Conservation (phyloP, 768 basidiomycete genomes). For the Sporobolomyces phaffii region DNA sequence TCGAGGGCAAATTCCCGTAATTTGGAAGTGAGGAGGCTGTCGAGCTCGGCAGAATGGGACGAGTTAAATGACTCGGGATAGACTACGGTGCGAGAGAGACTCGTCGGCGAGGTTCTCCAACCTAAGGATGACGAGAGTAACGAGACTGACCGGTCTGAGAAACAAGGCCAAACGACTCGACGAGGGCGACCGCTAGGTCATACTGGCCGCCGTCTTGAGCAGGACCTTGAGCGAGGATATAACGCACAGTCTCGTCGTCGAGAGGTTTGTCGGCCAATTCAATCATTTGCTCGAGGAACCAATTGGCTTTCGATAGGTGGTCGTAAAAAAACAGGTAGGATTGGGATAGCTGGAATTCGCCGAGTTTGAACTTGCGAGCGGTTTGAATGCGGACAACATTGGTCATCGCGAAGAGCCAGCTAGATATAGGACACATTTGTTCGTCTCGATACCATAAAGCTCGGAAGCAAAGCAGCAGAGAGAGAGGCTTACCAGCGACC, state of each 20-base stretch:
- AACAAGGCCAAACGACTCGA: slow-evolving; percentile 51
- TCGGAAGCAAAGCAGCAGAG: neutral
- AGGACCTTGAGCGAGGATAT: slow-evolving; percentile 60
- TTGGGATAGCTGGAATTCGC: slow-evolving; percentile 85
- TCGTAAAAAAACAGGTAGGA: slow-evolving; percentile 93
- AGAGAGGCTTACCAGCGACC: slow-evolving; percentile 18
- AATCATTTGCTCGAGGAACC: slow-evolving; percentile 81
- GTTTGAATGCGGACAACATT: slow-evolving; percentile 17
- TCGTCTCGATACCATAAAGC: too few species aligned
- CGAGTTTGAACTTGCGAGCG: slow-evolving; percentile 60
- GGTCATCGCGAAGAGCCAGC: slow-evolving; percentile 21
- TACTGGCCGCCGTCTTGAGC: slow-evolving; percentile 64
- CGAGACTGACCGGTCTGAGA: slow-evolving; percentile 9
- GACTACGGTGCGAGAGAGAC: too few species aligned
- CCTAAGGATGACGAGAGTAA: neutral
- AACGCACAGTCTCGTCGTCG: slow-evolving; percentile 56
- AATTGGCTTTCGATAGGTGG: slow-evolving; percentile 54
- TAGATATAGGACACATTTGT: too few species aligned
- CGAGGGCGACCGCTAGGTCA: slow-evolving; percentile 46
- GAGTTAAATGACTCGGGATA: slow-evolving; percentile 66
- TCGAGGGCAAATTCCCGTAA: slow-evolving; percentile 83
- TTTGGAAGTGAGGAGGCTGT: slow-evolving; percentile 76
- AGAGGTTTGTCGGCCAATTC: slow-evolving; percentile 69
- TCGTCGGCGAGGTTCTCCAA: too few species aligned
- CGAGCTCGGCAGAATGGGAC: slow-evolving; percentile 63